Percentiles rank a stretch among this genome's conserved stretches.
Evolutionary conservation across 1,139 yeast species (phyloP).

Genomic region (Saccharomyces pastorianus): DNA sequence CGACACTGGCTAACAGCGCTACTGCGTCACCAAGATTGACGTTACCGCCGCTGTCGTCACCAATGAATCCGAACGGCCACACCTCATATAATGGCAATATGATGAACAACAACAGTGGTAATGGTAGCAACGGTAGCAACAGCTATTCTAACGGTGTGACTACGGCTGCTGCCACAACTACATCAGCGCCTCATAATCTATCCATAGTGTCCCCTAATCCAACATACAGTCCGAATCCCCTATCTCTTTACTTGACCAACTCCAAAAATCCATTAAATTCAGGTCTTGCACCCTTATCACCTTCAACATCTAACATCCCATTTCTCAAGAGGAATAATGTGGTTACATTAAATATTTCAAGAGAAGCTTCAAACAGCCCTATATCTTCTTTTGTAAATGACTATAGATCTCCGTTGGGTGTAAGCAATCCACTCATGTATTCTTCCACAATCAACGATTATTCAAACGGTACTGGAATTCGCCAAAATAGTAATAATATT

Average conservation of each 20-base stretch:
- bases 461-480: background rate
- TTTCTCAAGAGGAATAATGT: slow-evolving; percentile 20
- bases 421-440: slow-evolving; percentile 12
- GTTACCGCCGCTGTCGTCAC: slow-evolving; percentile 17
- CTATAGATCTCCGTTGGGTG: slow-evolving; percentile 15
- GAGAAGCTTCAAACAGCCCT: slow-evolving; percentile 23
- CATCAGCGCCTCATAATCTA: slow-evolving; percentile 7
- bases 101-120: background rate
- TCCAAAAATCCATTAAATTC: slow-evolving; percentile 7
- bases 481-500: background rate
- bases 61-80: slow-evolving; percentile 7
- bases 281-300: slow-evolving; percentile 11
- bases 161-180: background rate
- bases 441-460: background rate
- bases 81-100: background rate
- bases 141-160: background rate
- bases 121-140: background rate
- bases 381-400: slow-evolving; percentile 16
- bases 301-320: slow-evolving; percentile 15
- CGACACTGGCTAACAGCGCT: slow-evolving; percentile 23
- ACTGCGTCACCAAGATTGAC: slow-evolving; percentile 21
- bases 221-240: slow-evolving; percentile 16
- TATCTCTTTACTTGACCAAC: slow-evolving; percentile 14
- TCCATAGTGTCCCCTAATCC: slow-evolving; percentile 23
- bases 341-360: slow-evolving; percentile 21